These are phyloP conservation scores for Cutaneotrichosporon sp. DNA, from an alignment of 1,284 basidiomycete species.

Conservation along the genomic window DNA sequence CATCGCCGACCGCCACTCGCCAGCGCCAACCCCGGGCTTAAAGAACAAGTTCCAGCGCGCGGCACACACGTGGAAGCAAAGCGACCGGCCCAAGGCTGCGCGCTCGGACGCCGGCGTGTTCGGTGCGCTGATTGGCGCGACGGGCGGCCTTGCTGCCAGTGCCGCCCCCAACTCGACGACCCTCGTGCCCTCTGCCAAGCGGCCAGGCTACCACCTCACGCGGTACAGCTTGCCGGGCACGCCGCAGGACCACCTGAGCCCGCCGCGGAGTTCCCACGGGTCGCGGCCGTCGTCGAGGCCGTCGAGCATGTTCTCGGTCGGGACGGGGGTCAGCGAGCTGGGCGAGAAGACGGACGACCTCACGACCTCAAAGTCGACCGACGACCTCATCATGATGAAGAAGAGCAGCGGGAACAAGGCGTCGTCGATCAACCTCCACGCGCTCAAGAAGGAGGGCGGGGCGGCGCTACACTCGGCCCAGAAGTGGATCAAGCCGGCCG, in stretches of 20 bases:
- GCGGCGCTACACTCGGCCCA: constrained; percentile 31
- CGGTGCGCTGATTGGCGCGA: constrained; percentile 70
- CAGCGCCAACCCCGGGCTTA: constrained; percentile 17
- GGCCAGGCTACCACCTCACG: constrained; percentile 68
- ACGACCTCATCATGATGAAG: constrained; percentile 38
- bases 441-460: constrained; percentile 18
- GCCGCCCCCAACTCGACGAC: constrained; percentile 62
- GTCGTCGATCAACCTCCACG: constrained; percentile 32
- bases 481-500: constrained; percentile 35
- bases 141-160: constrained; percentile 64
- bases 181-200: constrained; percentile 66
- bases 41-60: constrained; percentile 22
- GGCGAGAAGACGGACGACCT: constrained; percentile 1
- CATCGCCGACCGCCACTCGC: constrained; percentile 14
- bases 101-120: constrained; percentile 67
- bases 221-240: constrained; percentile 54
- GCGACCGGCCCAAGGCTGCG: constrained; percentile 59
- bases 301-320: constrained; percentile 1
- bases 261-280: neutral
- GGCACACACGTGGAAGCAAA: constrained; percentile 24
- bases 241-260: neutral
- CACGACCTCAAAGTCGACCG: constrained; percentile 32
- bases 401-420: constrained; percentile 25
- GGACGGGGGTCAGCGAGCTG: neutral
- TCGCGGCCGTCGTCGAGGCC: constrained; percentile 12